Evolutionary conservation across 1,284 basidiomycete genomes (phyloP).

Genomic region (Trametes pubescens): DNA sequence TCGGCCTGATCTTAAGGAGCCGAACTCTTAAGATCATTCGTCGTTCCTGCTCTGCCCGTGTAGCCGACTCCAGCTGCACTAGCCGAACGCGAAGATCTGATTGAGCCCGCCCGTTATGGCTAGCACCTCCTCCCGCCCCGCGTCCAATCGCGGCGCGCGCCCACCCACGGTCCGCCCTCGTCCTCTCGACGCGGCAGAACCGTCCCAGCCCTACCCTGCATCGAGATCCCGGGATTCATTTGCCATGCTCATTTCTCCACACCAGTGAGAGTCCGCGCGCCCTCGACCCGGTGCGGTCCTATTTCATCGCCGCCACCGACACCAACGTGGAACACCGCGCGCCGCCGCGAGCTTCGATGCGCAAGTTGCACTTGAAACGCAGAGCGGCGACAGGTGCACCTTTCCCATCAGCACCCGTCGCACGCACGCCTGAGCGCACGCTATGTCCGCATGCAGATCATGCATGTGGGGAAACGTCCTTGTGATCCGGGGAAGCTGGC

Average conservation of each 20-base stretch:
- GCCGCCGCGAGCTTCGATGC: too few species aligned
- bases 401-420: conserved; percentile 12
- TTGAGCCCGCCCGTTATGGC: conserved; percentile 11
- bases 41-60: too few species aligned
- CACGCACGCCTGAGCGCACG: background rate
- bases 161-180: conserved; percentile 5
- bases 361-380: background rate
- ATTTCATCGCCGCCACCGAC: background rate
- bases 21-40: too few species aligned
- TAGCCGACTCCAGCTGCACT: conserved; percentile 11
- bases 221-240: conserved; percentile 9
- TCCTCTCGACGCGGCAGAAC: conserved; percentile 20
- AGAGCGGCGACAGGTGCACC: background rate
- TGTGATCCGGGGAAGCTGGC: conserved; percentile 10
- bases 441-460: conserved; percentile 17
- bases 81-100: conserved; percentile 22
- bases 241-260: conserved; percentile 7
- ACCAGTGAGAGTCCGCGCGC: background rate
- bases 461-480: conserved; percentile 9
- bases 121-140: conserved; percentile 6
- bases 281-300: background rate
- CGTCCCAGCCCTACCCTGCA: conserved; percentile 3
- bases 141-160: conserved; percentile 7
- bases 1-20: too few species aligned
- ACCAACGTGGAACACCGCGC: background rate